Evolutionary conservation across 768 basidiomycete species (phyloP).

Genomic region (Pulveroboletus ravenelii): DNA sequence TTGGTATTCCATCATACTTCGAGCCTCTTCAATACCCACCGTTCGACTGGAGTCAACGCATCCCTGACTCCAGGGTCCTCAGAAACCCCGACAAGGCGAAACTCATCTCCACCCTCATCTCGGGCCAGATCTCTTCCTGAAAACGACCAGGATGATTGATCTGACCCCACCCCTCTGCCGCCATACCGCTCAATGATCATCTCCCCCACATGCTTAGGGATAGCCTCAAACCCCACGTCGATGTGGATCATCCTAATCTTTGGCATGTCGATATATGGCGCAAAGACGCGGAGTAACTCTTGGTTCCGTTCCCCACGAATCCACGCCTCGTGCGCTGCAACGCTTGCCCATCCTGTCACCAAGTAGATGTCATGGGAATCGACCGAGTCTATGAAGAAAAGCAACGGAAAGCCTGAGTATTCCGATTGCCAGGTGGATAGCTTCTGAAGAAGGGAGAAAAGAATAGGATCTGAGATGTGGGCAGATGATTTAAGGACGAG

Average conservation of each 20-base stretch:
- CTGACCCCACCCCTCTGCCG: not conserved
- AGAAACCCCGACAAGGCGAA: conserved; percentile 5
- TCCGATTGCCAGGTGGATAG: conserved; percentile 35
- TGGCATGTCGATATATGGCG: conserved; percentile 27
- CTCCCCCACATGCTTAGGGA: conserved; percentile 13
- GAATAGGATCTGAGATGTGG: conserved; percentile 25
- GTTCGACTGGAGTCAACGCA: not conserved
- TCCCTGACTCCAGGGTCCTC: not conserved
- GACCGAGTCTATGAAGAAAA: conserved; percentile 30
- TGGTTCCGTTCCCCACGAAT: conserved; percentile 39
- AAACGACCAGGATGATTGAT: not conserved
- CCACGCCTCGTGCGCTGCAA: conserved; percentile 40
- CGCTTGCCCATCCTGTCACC: conserved; percentile 43
- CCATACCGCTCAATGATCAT: conserved; percentile 10
- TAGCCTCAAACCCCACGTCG: conserved; percentile 34
- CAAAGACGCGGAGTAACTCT: conserved; percentile 30
- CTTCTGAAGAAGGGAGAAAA: conserved; percentile 29
- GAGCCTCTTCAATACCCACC: conserved; percentile 12
- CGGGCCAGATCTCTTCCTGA: conserved; percentile 16
- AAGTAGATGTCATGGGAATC: conserved; percentile 31
- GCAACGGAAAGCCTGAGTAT: conserved; percentile 39
- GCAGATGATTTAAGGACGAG: conserved; percentile 33
- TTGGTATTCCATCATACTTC: not conserved
- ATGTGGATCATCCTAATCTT: conserved; percentile 36
- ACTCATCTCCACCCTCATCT: conserved; percentile 4